Base-by-base conservation (phyloP, 2,329 filamentous ascomycete species). In the Ophiocordyceps sinensis region DNA sequence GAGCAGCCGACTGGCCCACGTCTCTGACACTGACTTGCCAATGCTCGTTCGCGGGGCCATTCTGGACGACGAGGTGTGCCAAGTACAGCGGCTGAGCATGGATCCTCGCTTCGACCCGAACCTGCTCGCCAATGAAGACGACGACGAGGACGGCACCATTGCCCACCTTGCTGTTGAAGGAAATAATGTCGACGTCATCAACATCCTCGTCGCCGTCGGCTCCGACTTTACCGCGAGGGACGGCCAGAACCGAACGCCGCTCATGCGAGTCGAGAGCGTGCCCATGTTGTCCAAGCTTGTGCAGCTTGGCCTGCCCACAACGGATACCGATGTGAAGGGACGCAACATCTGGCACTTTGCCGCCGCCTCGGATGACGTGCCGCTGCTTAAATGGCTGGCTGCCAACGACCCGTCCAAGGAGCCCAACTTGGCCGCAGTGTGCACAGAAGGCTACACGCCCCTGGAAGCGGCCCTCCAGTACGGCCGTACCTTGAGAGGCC, bases 311-410 rank as follows among this genome's bases (percentile, higher is more conserved):
- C 54, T 51, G 1, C 40, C 47, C 7, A 62, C 60, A 1, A 52
- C 49, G 5, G 53, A 54, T 3, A 45, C 43, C 3, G 61, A 64
- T 37, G 39, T 50, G 1, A 42, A 50, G 2, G 58, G 57, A 0
- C 53, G 55, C 26, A 65, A 53, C 26, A 54, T 64, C 11, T 65
- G 62, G 62, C 62, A 65, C 41, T 52, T 56, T 11, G 54, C 53
- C 2, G 61, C 60, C 1, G 54, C 55, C 8, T 59, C 57, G 3
- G 53, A 54, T 17, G 60, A 62, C 30, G 32, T 43, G 2, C 28
- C 23, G 0, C 41, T 61, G 5, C 46, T 64, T 17, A 42, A 49
- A 12, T 60, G 52, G 47, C 52, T 66, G 1, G 44, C 49, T 31
- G 37, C 46, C 2, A 42, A 56, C 9, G 62, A 64, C 38, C 48